These are phyloP conservation scores for Neonectria ditissima DNA, from an alignment of 2,329 filamentous ascomycete genomes.

Conservation along the genomic window DNA sequence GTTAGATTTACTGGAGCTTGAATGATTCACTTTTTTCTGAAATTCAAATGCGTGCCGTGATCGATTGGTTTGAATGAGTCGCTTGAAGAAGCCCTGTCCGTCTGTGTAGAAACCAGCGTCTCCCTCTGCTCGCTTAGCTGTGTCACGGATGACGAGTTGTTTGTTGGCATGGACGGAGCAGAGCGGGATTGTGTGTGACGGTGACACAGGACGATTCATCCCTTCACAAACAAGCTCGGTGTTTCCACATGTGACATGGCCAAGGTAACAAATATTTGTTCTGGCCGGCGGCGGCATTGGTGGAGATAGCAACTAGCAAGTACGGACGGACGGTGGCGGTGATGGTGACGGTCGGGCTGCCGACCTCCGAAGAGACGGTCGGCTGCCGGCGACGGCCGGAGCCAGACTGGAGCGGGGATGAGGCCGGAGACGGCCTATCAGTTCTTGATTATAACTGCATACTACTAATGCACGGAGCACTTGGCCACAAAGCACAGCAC, in stretches of 20 bases:
- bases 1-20: slow-evolving; percentile 37
- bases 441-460: not conserved
- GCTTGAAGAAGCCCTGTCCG: too few species aligned
- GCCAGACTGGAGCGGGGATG: slow-evolving; percentile 26
- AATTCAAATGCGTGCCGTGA: too few species aligned
- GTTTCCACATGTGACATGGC: too few species aligned
- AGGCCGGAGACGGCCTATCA: slow-evolving; percentile 43
- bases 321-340: not conserved
- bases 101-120: too few species aligned
- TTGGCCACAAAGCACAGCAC: too few species aligned
- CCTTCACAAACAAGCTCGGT: too few species aligned
- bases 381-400: slow-evolving; percentile 45
- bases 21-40: slow-evolving; percentile 25
- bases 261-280: too few species aligned
- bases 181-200: not conserved
- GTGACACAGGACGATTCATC: too few species aligned
- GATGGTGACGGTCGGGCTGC: too few species aligned
- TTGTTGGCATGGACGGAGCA: not conserved
- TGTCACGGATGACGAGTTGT: not conserved
- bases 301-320: not conserved
- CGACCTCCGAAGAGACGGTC: slow-evolving; percentile 22
- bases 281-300: slow-evolving; percentile 15
- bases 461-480: not conserved
- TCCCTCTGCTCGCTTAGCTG: not conserved
- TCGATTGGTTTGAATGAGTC: not conserved